Evolutionary conservation across 805 yeast genomes (phyloP).

Genomic region (Ogataea kodamae): DNA sequence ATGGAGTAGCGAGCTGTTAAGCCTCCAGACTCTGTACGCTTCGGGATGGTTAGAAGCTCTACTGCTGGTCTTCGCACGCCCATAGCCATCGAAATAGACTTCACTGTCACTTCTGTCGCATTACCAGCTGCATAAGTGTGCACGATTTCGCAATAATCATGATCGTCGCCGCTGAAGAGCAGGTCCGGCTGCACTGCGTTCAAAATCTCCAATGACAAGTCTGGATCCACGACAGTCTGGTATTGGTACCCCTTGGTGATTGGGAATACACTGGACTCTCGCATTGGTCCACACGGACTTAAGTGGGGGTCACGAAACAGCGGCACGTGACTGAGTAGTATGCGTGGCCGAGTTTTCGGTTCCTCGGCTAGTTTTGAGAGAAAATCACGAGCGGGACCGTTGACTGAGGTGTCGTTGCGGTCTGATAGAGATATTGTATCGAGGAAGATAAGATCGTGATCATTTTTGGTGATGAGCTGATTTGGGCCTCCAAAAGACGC

Average conservation of each 20-base stretch:
- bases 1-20: slow-evolving; percentile 35
- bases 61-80: slow-evolving; percentile 85
- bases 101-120: slow-evolving; percentile 70
- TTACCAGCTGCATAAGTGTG: slow-evolving; percentile 13
- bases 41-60: slow-evolving; percentile 74
- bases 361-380: slow-evolving; percentile 37
- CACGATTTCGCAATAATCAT: slow-evolving; percentile 68
- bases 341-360: slow-evolving; percentile 46
- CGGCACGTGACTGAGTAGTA: slow-evolving; percentile 86
- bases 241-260: slow-evolving; percentile 76
- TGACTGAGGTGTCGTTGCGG: slow-evolving; percentile 41
- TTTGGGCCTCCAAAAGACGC: slow-evolving; percentile 72
- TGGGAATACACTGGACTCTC: slow-evolving; percentile 75
- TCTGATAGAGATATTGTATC: slow-evolving; percentile 85
- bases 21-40: slow-evolving; percentile 27
- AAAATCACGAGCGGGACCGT: slow-evolving; percentile 48
- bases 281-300: slow-evolving; percentile 67
- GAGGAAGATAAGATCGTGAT: slow-evolving; percentile 70
- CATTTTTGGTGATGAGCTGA: slow-evolving; percentile 50
- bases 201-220: slow-evolving; percentile 57
- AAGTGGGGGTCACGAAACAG: slow-evolving; percentile 61
- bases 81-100: slow-evolving; percentile 89
- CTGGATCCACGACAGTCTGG: slow-evolving; percentile 78
- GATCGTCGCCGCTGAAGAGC: slow-evolving; percentile 92
- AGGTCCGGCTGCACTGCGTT: slow-evolving; percentile 58